These are phyloP conservation scores for Phycomyces blakesleeanus DNA, from an alignment of 192 early-diverging fungal species.

Conservation along the genomic window DNA sequence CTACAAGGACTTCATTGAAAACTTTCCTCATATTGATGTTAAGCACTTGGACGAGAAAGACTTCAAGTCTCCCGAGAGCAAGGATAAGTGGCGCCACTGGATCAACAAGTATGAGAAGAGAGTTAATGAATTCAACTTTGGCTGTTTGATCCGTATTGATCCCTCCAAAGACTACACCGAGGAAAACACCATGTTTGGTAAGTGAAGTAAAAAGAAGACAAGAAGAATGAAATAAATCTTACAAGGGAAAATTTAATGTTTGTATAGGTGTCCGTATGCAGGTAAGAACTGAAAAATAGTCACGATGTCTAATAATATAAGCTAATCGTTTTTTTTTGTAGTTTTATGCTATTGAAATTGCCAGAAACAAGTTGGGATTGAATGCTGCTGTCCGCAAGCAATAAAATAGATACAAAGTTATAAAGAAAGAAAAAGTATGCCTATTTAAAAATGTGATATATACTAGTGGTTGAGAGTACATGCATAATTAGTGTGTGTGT, in stretches of 20 bases:
- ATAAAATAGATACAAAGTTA: conserved; percentile 6
- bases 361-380: conserved; percentile 80
- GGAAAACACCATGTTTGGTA: conserved; percentile 88
- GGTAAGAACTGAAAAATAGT: too few species aligned
- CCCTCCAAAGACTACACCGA: conserved; percentile 75
- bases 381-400: conserved; percentile 50
- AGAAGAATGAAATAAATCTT: conserved; percentile 1
- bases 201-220: conserved; percentile 19
- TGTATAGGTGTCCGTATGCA: conserved; percentile 29
- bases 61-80: conserved; percentile 79
- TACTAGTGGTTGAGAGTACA: too few species aligned
- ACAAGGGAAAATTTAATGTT: neutral
- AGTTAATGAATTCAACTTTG: conserved; percentile 94
- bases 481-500: too few species aligned
- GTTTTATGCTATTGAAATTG: conserved; percentile 92
- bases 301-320: neutral
- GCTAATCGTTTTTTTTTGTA: conserved; percentile 31
- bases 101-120: conserved; percentile 83
- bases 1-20: conserved; percentile 67
- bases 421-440: too few species aligned
- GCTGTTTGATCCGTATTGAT: conserved; percentile 79
- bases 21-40: conserved; percentile 78
- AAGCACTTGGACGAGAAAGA: conserved; percentile 65
- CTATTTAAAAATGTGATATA: too few species aligned
- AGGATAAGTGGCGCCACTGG: conserved; percentile 86